phyloP scores from a whole-genome alignment of 1,139 yeast species.

The Debaryomyces robertsiae region DNA sequence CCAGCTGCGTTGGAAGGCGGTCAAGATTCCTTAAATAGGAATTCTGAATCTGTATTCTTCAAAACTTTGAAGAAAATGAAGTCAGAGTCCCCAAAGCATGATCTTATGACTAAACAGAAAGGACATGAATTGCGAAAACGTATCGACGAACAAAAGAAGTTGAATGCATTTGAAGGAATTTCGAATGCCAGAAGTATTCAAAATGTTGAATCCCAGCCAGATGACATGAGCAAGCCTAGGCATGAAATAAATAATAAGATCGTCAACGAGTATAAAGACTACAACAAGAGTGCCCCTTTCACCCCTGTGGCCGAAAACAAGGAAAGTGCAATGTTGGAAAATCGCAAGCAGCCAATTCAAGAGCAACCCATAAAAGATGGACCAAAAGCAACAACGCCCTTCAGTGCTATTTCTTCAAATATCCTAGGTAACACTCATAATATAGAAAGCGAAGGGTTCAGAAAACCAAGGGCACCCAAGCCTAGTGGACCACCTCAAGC shows the following conservation, averaged over 20 bases:
- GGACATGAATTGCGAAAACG: constrained; percentile 29
- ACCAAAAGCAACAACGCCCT: neutral
- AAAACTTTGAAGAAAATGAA: constrained; percentile 13
- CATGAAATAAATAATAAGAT: neutral
- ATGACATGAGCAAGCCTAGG: constrained; percentile 6
- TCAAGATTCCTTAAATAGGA: neutral
- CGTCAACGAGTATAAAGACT: neutral
- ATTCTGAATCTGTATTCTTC: constrained; percentile 12
- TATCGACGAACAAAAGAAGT: constrained; percentile 29
- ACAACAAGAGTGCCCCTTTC: neutral
- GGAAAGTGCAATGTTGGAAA: constrained; percentile 9
- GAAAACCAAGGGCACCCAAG: constrained; percentile 29
- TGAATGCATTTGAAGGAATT: constrained; percentile 20
- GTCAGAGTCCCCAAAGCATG: constrained; percentile 13
- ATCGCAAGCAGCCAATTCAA: no score
- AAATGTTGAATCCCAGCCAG: constrained; percentile 7
- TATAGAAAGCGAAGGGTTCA: constrained; percentile 20
- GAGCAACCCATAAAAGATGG: neutral
- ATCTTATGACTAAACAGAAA: constrained; percentile 23
- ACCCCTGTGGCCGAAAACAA: constrained; percentile 6
- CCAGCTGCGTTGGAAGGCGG: constrained; percentile 18
- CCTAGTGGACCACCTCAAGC: neutral
- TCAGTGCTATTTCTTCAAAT: constrained; percentile 1
- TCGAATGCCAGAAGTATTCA: constrained; percentile 8
- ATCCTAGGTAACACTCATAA: constrained; percentile 15